Conservation (phyloP, 768 basidiomycete species). For the Lactifluus subvellereus region DNA sequence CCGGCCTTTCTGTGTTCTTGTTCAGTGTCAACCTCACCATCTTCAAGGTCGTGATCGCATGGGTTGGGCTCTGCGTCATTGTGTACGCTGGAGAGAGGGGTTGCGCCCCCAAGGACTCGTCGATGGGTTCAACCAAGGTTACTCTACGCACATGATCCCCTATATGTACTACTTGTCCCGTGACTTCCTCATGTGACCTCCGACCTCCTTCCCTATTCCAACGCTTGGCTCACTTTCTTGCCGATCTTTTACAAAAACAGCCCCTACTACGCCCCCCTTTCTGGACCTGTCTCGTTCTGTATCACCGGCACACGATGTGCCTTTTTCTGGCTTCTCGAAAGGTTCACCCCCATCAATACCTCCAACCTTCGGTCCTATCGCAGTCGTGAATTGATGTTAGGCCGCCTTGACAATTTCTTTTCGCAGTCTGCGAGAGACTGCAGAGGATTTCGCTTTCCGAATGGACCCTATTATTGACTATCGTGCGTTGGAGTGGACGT, state of each 20-base stretch:
- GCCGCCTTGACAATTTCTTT: not conserved
- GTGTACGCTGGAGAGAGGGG: too few species aligned
- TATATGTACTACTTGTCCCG: too few species aligned
- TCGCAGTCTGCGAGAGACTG: not conserved
- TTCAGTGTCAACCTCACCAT: slow-evolving; percentile 26
- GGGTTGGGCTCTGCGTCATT: slow-evolving; percentile 13
- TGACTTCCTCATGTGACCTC: too few species aligned
- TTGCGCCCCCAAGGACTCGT: too few species aligned
- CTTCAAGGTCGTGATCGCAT: slow-evolving; percentile 11
- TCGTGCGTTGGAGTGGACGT: slow-evolving; percentile 2
- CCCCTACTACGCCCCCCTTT: slow-evolving; percentile 15
- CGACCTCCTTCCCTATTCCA: too few species aligned
- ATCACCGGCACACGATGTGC: not conserved
- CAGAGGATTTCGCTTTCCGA: not conserved
- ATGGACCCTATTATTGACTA: not conserved
- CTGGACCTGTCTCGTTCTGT: not conserved
- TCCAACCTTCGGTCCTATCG: too few species aligned
- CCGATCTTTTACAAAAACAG: slow-evolving; percentile 14
- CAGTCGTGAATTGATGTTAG: not conserved
- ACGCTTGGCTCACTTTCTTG: slow-evolving; percentile 17
- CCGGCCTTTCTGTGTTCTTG: slow-evolving; percentile 43
- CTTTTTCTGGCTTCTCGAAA: not conserved
- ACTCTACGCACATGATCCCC: too few species aligned
- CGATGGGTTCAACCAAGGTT: too few species aligned
- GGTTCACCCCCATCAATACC: not conserved